These are phyloP conservation scores for Phoma sp. DNA, from an alignment of 2,329 filamentous ascomycete species.

Conservation along the genomic window DNA sequence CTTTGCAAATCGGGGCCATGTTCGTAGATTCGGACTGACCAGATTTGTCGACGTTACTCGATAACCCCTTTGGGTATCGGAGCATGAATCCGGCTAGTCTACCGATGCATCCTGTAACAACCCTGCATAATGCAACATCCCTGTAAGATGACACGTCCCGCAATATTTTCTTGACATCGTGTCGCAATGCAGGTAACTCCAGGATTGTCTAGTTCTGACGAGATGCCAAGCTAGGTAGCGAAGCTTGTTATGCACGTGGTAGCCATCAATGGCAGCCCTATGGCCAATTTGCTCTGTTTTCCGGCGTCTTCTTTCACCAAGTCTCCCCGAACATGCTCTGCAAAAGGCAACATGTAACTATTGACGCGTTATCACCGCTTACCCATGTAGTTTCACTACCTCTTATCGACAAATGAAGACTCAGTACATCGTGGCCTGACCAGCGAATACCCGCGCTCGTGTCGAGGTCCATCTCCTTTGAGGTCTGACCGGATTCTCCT, in stretches of 20 bases:
- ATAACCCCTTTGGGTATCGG: conserved; percentile 10
- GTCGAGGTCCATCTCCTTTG: not conserved
- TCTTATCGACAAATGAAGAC: not conserved
- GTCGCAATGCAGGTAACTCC: not conserved
- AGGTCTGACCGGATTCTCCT: not conserved
- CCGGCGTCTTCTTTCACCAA: not conserved
- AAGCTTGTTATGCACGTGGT: not conserved
- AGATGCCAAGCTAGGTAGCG: too few species aligned
- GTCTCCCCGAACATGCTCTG: not conserved
- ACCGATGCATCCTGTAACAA: not conserved
- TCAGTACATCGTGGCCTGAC: not conserved
- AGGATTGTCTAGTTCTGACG: not conserved
- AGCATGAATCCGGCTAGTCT: conserved; percentile 2
- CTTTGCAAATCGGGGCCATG: not conserved
- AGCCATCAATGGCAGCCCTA: not conserved
- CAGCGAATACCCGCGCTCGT: too few species aligned
- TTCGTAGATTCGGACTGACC: not conserved
- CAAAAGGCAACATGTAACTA: not conserved
- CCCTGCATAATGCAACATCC: not conserved
- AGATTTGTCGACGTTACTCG: conserved; percentile 1
- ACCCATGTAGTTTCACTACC: not conserved
- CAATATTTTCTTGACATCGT: not conserved
- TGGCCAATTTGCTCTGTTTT: not conserved
- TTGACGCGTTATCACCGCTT: not conserved
- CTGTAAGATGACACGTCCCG: not conserved